Percentiles rank a stretch among this genome's conserved stretches.
These are phyloP conservation scores for Leccinellum rugosiceps DNA, from an alignment of 768 basidiomycete species.

Conservation along the genomic window DNA sequence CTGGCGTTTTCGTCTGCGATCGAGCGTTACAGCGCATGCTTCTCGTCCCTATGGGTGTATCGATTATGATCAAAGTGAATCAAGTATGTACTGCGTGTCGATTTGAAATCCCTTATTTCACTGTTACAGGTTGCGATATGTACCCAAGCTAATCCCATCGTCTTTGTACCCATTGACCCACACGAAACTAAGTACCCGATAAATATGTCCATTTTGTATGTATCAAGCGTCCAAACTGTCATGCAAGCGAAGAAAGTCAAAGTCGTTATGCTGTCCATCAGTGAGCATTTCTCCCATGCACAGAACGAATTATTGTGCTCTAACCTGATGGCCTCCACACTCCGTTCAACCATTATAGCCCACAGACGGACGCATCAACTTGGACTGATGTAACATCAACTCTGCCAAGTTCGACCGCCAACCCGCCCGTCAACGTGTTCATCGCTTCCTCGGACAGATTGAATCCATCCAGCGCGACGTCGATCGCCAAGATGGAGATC, in stretches of 20 bases:
- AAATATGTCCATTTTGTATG: not conserved
- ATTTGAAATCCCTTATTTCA: not conserved
- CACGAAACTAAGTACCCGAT: not conserved
- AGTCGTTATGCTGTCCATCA: not conserved
- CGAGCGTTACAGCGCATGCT: conserved; percentile 50
- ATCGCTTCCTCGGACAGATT: conserved; percentile 52
- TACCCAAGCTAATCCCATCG: not conserved
- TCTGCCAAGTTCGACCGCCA: conserved; percentile 46
- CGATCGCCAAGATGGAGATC: conserved; percentile 29
- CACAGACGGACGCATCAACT: conserved; percentile 48
- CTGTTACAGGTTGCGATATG: not conserved
- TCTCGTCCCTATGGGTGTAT: conserved; percentile 46
- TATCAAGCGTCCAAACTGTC: not conserved
- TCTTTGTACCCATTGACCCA: not conserved
- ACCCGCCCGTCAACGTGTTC: conserved; percentile 48
- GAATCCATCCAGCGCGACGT: conserved; percentile 34
- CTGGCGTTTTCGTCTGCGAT: conserved; percentile 50
- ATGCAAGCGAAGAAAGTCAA: not conserved
- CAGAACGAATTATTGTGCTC: not conserved
- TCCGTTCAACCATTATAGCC: conserved; percentile 18
- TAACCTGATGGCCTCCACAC: not conserved
- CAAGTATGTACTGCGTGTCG: not conserved
- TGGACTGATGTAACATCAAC: conserved; percentile 42
- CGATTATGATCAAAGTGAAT: conserved; percentile 21
- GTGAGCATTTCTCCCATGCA: not conserved